Evolutionary conservation across 805 yeast species (phyloP).

Genomic region (Babjeviella inositovora): DNA sequence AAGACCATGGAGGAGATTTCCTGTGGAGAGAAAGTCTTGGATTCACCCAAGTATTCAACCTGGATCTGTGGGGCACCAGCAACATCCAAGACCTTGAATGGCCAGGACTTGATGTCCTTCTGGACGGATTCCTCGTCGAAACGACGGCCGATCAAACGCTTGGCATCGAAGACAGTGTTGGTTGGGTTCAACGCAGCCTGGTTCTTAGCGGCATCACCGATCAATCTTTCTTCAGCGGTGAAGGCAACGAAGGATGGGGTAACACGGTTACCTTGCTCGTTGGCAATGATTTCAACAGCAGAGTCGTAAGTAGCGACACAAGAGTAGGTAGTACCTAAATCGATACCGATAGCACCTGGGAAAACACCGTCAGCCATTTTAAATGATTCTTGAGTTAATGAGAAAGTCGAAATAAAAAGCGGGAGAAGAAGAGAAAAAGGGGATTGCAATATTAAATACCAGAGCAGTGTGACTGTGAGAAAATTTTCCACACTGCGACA

Average conservation of each 20-base stretch:
- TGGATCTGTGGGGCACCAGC: conserved; percentile 54
- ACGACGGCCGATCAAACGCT: conserved; percentile 71
- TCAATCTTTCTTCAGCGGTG: conserved; percentile 64
- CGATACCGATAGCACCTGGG: conserved; percentile 99
- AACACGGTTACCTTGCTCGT: conserved; percentile 78
- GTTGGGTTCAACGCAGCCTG: conserved; percentile 70
- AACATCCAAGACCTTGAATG: conserved; percentile 54
- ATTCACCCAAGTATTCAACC: conserved; percentile 57
- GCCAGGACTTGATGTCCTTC: conserved; percentile 87
- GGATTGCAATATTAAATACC: conserved; percentile 4
- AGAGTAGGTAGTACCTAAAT: conserved; percentile 79
- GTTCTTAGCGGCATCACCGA: conserved; percentile 75
- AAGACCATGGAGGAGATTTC: conserved; percentile 66
- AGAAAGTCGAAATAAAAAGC: conserved; percentile 1
- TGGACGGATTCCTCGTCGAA: conserved; percentile 65
- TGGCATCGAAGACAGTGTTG: conserved; percentile 72
- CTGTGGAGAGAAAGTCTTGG: conserved; percentile 57
- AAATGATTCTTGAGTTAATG: conserved; percentile 2
- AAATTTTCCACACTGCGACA: too few relatives aligned
- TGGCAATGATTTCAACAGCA: conserved; percentile 67
- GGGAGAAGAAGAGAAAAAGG: conserved; percentile 1
- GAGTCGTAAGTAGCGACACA: conserved; percentile 71
- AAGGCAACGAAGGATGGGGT: conserved; percentile 73
- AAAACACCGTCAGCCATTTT: conserved; percentile 95
- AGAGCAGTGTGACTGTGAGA: too few relatives aligned